A percentile compares a stretch with the other conserved stretches of the same genome.
Evolutionary conservation across 768 basidiomycete species (phyloP).

Genomic region (Multifurca ochricompacta): DNA sequence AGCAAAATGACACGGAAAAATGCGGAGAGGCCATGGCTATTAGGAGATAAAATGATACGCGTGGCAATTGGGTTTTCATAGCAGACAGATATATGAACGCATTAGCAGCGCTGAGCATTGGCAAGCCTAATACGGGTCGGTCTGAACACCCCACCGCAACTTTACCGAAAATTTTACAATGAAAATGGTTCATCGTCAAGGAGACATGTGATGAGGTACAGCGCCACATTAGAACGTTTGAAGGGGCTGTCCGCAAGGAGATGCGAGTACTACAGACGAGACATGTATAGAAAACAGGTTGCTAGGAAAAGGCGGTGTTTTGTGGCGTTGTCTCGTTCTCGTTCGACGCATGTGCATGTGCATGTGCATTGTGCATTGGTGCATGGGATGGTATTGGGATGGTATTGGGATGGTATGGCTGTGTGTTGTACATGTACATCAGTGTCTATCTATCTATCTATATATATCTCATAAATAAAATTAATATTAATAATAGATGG

Average conservation of each 20-base stretch:
- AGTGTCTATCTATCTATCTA: too few species aligned
- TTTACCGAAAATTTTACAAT: background rate
- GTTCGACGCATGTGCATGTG: background rate
- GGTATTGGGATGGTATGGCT: too few species aligned
- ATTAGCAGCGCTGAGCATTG: background rate
- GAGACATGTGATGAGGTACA: background rate
- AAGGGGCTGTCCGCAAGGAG: background rate
- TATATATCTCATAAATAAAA: too few species aligned
- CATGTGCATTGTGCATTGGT: background rate
- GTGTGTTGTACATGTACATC: too few species aligned
- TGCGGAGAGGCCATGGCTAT: too few species aligned
- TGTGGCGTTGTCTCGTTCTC: conserved; percentile 3
- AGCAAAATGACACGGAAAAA: too few species aligned
- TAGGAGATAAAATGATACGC: too few species aligned
- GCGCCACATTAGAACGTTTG: background rate
- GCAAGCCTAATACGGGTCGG: background rate
- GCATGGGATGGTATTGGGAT: background rate
- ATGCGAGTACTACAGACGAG: background rate
- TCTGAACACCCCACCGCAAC: background rate
- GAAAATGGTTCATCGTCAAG: background rate
- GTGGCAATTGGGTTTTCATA: too few species aligned
- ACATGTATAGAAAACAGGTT: background rate
- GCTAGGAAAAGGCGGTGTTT: background rate
- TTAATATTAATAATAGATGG: too few species aligned
- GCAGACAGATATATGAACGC: too few species aligned